Base-by-base conservation (phyloP, 2,329 filamentous ascomycete genomes). In the Aureobasidium uvarum region DNA sequence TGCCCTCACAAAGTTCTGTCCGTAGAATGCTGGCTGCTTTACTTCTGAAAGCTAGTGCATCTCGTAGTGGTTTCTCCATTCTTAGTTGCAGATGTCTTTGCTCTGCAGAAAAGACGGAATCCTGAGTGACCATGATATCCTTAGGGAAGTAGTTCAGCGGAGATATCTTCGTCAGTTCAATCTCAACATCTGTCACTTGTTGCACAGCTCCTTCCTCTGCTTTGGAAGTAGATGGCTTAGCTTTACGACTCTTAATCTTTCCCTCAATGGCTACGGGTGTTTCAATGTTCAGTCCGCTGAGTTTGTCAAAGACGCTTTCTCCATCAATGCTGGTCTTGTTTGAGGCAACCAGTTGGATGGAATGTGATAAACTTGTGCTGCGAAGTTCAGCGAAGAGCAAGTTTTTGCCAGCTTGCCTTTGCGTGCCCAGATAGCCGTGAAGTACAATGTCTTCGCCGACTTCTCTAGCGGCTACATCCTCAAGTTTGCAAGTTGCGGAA, bases 51-150 rank as follows among this genome's bases (percentile, higher is more conserved):
- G 80, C 75, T 2, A 99, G 81, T 4, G 92, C 86, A 1, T 88
- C 78, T 25, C 86, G 85, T 5, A 97, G 80, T 23, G 84, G 78
- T 8, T 79, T 75, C 64, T 92, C 87, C 63, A 91, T 94, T 36
- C 93, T 87, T 51, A 99, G 83, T 71, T 98, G 92, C 20, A 97
- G 79, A 76, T 98, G 91, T 25, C 95, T 87, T 66, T 89, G 84
- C 56, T 90, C 85, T 0, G 88, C 85, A 0, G 89, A 84, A 72
- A 95, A 96, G 0, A 87, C 83, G 1, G 89, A 90, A 55, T 89
- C 87, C 18, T 86, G 80, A 1, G 89, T 90, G 68, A 96, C 86
- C 66, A 95, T 88, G 65, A 96, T 86, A 68, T 93, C 86, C 50
- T 85, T 84, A 0, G 90, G 86, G 64, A 96, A 91, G 0, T 83